Evolutionary conservation across 192 early-diverging fungal genomes (phyloP).

Genomic region (Allomyces javanicus): DNA sequence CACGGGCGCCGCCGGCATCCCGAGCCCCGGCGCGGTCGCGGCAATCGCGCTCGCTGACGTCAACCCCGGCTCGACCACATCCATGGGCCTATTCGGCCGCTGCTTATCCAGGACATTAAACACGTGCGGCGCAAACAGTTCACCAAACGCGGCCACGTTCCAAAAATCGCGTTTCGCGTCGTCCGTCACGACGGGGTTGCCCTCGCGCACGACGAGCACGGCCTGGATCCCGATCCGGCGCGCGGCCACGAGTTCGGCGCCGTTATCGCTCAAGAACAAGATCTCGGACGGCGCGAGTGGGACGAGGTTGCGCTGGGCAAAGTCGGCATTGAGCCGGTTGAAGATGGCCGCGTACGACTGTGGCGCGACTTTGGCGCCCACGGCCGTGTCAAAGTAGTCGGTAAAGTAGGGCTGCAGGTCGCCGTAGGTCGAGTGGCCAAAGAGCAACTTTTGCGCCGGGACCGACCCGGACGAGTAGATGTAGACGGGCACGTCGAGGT

Average conservation of each 20-base stretch:
- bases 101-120: not conserved
- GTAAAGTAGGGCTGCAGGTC: constrained; percentile 48
- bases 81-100: constrained; percentile 12
- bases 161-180: not conserved
- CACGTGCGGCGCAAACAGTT: constrained; percentile 2
- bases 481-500: constrained; percentile 41
- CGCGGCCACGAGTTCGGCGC: constrained; percentile 29
- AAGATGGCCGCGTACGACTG: constrained; percentile 55
- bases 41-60: constrained; percentile 9
- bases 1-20: constrained; percentile 11
- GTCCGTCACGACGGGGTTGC: not conserved
- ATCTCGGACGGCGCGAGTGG: constrained; percentile 22
- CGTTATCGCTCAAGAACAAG: constrained; percentile 84
- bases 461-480: constrained; percentile 96
- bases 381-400: constrained; percentile 83
- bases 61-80: no score
- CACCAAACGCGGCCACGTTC: not conserved
- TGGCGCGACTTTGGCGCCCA: constrained; percentile 55
- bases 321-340: not conserved
- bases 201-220: no score
- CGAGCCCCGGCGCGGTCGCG: constrained; percentile 15
- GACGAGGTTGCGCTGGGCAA: constrained; percentile 25
- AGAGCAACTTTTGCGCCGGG: constrained; percentile 79
- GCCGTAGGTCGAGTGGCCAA: constrained; percentile 62
- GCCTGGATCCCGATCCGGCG: no score